These are phyloP conservation scores for Gilbertella persicaria DNA, from an alignment of 371 early-diverging fungal species.

Conservation along the genomic window DNA sequence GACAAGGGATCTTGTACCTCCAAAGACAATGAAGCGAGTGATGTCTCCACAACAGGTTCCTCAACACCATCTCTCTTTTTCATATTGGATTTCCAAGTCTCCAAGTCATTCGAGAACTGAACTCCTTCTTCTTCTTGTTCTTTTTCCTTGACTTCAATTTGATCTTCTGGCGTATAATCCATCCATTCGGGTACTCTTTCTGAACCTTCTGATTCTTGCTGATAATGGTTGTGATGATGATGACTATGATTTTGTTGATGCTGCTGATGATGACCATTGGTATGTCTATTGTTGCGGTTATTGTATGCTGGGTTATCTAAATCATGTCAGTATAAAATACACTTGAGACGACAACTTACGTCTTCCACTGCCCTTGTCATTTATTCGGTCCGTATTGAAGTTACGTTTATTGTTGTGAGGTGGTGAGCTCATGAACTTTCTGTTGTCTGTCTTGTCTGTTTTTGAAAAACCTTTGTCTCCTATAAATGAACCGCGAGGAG, in stretches of 20 bases:
- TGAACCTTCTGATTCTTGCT: conserved; percentile 8
- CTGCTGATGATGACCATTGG: conserved; percentile 1
- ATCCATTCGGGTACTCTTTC: conserved; percentile 68
- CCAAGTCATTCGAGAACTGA: conserved; percentile 55
- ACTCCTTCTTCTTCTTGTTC: conserved; percentile 8
- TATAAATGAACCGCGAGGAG: conserved; percentile 26
- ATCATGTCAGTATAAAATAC: background rate
- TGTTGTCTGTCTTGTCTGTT: conserved; percentile 17
- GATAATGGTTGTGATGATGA: conserved; percentile 5
- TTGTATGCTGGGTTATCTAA: background rate
- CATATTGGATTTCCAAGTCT: conserved; percentile 68
- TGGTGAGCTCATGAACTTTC: conserved; percentile 18
- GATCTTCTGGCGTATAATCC: conserved; percentile 64
- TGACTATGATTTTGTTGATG: conserved; percentile 1
- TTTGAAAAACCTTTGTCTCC: conserved; percentile 36
- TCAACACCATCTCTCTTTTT: conserved; percentile 52
- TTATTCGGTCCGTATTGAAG: conserved; percentile 7
- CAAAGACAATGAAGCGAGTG: conserved; percentile 2
- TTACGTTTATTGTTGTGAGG: conserved; percentile 11
- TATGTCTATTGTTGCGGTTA: conserved; percentile 1
- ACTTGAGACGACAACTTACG: conserved; percentile 1
- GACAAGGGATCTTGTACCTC: conserved; percentile 3
- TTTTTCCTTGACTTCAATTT: too few species aligned
- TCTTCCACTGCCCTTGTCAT: conserved; percentile 3
- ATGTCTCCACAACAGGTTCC: conserved; percentile 1